Percentiles rank a stretch among this genome's conserved stretches.
Conservation (phyloP, 2,329 filamentous ascomycete genomes). For the Aspergillus sp. region DNA sequence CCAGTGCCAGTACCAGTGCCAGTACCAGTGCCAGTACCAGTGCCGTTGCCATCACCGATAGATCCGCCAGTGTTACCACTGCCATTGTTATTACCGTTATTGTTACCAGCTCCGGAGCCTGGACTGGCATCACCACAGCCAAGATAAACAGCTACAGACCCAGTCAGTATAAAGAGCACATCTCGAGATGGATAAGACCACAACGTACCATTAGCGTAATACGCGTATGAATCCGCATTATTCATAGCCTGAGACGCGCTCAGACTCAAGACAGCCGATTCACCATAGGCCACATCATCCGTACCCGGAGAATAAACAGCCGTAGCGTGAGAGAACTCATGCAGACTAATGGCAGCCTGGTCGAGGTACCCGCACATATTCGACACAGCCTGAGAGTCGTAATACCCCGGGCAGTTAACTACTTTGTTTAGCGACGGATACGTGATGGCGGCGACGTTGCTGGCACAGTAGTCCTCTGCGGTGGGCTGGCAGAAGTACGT, state of each 20-base stretch:
- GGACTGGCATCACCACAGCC: not conserved
- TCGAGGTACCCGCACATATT: conserved; percentile 8
- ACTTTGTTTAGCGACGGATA: conserved; percentile 13
- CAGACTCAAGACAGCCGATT: conserved; percentile 7
- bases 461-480: conserved; percentile 11
- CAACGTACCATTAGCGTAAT: conserved; percentile 13
- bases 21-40: not conserved
- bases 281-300: conserved; percentile 15
- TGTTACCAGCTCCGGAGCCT: not conserved
- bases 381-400: conserved; percentile 5
- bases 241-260: conserved; percentile 7
- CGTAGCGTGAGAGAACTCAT: conserved; percentile 16
- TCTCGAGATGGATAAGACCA: not conserved
- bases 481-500: conserved; percentile 15
- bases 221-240: conserved; percentile 16
- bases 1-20: not conserved
- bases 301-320: conserved; percentile 13
- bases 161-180: not conserved
- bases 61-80: not conserved
- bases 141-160: not conserved
- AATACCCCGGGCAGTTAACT: conserved; percentile 17
- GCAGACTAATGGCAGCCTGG: conserved; percentile 6
- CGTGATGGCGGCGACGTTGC: conserved; percentile 14
- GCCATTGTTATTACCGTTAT: not conserved
- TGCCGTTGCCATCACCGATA: not conserved